phyloP scores from a whole-genome alignment of 331 rosid species.

The Malus hybrid region DNA sequence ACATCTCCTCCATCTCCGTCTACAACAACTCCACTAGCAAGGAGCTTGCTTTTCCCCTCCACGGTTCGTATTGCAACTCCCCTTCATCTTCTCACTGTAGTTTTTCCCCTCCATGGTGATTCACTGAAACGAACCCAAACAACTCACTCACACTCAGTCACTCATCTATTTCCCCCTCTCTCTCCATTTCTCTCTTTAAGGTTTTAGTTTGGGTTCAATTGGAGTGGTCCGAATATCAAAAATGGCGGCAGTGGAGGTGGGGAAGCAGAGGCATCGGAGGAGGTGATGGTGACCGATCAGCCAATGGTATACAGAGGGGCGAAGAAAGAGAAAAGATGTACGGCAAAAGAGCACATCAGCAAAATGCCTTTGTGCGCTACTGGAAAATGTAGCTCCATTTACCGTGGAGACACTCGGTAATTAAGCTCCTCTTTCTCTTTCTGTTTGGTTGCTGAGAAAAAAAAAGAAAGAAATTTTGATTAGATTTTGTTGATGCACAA shows the following conservation, averaged over 20 bases:
- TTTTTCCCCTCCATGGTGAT: neutral
- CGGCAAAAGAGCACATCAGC: conserved; percentile 96
- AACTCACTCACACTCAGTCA: neutral
- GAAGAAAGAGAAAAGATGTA: conserved; percentile 90
- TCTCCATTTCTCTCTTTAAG: conserved; percentile 10
- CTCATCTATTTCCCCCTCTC: neutral
- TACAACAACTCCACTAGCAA: conserved; percentile 27
- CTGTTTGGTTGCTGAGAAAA: neutral
- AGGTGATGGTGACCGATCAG: conserved; percentile 51
- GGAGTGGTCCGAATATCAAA: conserved; percentile 46
- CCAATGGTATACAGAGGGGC: conserved; percentile 63
- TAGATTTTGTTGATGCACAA: too few species aligned
- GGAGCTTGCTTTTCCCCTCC: too few species aligned
- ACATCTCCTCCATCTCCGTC: conserved; percentile 65
- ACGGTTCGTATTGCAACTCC: neutral
- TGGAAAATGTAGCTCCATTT: conserved; percentile 95
- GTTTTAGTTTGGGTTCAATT: conserved; percentile 21
- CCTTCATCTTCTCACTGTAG: conserved; percentile 7
- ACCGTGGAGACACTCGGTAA: conserved; percentile 96
- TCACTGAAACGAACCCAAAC: neutral
- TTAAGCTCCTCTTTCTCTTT: too few species aligned
- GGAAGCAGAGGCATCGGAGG: conserved; percentile 34
- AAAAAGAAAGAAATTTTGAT: too few species aligned
- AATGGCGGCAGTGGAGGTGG: conserved; percentile 22
- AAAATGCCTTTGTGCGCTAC: conserved; percentile 98